Evolutionary conservation across 2,329 filamentous ascomycete genomes (phyloP).

Genomic region (Elsinoe perseae): DNA sequence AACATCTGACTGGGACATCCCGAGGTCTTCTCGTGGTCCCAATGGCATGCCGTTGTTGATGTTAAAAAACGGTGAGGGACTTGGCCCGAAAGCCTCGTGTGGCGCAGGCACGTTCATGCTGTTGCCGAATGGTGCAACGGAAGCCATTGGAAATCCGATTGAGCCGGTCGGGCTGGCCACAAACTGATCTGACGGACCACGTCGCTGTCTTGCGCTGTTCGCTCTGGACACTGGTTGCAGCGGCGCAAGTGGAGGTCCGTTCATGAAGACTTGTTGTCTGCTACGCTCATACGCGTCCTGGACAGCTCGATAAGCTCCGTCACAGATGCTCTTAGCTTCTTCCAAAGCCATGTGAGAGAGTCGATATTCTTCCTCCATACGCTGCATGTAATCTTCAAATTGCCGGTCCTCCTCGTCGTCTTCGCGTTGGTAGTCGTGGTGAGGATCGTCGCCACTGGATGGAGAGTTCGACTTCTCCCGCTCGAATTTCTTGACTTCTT

Average conservation of each 20-base stretch:
- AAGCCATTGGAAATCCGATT: conserved; percentile 32
- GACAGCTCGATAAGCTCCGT: conserved; percentile 45
- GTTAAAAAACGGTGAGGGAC: conserved; percentile 45
- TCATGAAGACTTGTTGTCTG: conserved; percentile 34
- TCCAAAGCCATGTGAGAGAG: conserved; percentile 27
- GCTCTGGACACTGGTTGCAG: conserved; percentile 18
- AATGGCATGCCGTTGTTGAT: conserved; percentile 56
- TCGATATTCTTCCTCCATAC: conserved; percentile 28
- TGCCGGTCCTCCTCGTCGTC: conserved; percentile 36
- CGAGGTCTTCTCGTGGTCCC: conserved; percentile 33
- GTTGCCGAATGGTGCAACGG: conserved; percentile 41
- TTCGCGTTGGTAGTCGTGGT: conserved; percentile 22
- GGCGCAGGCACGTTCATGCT: conserved; percentile 44
- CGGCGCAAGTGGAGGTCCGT: conserved; percentile 27
- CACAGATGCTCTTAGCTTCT: conserved; percentile 32
- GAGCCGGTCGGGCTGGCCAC: conserved; percentile 28
- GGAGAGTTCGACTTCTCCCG: conserved; percentile 51
- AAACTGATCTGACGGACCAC: conserved; percentile 29
- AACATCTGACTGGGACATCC: conserved; percentile 55
- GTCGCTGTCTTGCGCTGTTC: conserved; percentile 27
- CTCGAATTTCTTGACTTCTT: conserved; percentile 65
- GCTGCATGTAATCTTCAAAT: conserved; percentile 29
- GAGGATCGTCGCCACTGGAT: conserved; percentile 22
- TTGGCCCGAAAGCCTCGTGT: conserved; percentile 38
- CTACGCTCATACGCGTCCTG: conserved; percentile 37